phyloP scores from a whole-genome alignment of 2,329 filamentous ascomycete genomes.

The Volutella citrinella region DNA sequence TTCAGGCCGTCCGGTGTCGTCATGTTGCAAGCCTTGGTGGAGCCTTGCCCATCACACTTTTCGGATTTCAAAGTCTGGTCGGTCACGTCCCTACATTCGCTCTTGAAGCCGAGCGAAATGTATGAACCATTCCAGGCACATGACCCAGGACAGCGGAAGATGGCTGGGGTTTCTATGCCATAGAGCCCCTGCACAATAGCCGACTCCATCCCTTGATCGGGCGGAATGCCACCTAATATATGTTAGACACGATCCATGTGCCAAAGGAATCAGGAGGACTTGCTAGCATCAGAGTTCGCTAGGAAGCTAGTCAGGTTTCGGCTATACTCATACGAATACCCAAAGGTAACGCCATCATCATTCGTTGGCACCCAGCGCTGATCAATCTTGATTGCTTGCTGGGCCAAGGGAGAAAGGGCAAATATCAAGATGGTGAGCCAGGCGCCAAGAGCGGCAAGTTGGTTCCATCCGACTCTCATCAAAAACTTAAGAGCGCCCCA shows the following conservation, averaged over 20 bases:
- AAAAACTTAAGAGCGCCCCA: conserved; percentile 8
- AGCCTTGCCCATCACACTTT: not conserved
- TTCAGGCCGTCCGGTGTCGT: conserved; percentile 6
- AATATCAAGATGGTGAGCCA: conserved; percentile 7
- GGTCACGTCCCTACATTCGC: conserved; percentile 7
- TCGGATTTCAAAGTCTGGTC: not conserved
- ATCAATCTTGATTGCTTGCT: conserved; percentile 5
- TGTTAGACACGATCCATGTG: too few species aligned
- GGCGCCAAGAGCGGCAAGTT: conserved; percentile 12
- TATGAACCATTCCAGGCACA: conserved; percentile 6
- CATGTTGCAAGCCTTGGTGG: conserved; percentile 4
- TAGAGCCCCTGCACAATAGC: conserved; percentile 11
- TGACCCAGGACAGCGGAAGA: conserved; percentile 9
- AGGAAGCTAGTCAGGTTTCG: not conserved
- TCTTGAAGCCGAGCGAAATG: conserved; percentile 9
- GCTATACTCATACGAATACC: conserved; percentile 7
- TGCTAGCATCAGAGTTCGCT: too few species aligned
- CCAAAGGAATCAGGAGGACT: too few species aligned
- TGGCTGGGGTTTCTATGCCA: conserved; percentile 1
- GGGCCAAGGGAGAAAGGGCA: conserved; percentile 6
- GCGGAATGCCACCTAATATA: not conserved
- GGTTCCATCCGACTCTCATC: conserved; percentile 1
- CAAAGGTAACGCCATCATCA: conserved; percentile 5
- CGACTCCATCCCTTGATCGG: conserved; percentile 7
- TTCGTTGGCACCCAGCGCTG: not conserved